A percentile compares a stretch with the other conserved stretches of the same genome.
Conservation (phyloP, 192 early-diverging fungal species). For the Endogone sp. region DNA sequence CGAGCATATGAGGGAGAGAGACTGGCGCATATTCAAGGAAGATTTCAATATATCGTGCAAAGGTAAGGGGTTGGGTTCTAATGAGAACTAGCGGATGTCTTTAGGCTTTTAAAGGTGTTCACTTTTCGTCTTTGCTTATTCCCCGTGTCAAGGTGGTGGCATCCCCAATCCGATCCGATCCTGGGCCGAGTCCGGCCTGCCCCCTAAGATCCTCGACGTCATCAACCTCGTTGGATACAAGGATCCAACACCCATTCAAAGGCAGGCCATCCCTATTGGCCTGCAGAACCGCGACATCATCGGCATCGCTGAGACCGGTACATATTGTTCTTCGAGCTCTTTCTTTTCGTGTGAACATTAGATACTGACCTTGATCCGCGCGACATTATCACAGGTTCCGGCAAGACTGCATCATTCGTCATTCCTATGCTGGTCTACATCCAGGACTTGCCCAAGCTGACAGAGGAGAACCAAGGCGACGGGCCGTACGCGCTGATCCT, state of each 20-base stretch:
- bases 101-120: background rate
- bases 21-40: conserved; percentile 99
- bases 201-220: conserved; percentile 61
- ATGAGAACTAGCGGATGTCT: background rate
- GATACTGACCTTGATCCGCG: background rate
- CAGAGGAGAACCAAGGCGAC: conserved; percentile 71
- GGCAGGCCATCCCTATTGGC: conserved; percentile 95
- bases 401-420: conserved; percentile 95
- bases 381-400: conserved; percentile 54
- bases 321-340: background rate
- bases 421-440: conserved; percentile 96
- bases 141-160: conserved; percentile 54
- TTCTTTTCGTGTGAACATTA: background rate
- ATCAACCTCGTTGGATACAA: conserved; percentile 86
- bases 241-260: conserved; percentile 96
- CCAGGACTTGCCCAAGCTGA: conserved; percentile 69
- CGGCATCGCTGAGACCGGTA: conserved; percentile 85
- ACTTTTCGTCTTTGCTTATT: background rate
- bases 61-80: conserved; percentile 35
- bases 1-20: conserved; percentile 89
- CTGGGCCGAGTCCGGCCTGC: conserved; percentile 84
- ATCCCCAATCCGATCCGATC: conserved; percentile 87
- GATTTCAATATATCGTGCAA: conserved; percentile 96
- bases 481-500: conserved; percentile 94
- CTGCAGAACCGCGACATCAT: conserved; percentile 88